Percentiles rank a stretch among this genome's conserved stretches.
These are phyloP conservation scores for Jackrogersella minutella DNA, from an alignment of 495 filamentous ascomycete genomes.

Conservation along the genomic window DNA sequence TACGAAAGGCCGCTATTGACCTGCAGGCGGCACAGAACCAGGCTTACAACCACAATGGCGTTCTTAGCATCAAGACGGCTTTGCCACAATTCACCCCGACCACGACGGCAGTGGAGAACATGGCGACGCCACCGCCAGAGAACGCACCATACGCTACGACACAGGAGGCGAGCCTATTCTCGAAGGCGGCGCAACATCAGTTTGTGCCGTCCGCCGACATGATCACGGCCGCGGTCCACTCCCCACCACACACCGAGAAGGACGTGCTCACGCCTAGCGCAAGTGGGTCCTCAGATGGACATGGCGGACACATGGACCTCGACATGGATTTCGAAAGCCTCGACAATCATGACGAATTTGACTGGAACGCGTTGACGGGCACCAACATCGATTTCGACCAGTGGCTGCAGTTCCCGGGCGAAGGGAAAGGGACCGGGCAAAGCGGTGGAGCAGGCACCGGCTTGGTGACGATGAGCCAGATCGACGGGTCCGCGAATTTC, in stretches of 20 bases:
- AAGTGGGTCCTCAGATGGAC: constrained; percentile 40
- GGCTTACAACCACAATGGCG: constrained; percentile 12
- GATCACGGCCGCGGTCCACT: constrained; percentile 33
- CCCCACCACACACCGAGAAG: constrained; percentile 46
- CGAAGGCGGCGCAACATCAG: constrained; percentile 22
- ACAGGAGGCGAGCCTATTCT: constrained; percentile 39
- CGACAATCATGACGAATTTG: constrained; percentile 45
- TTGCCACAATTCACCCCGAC: constrained; percentile 33
- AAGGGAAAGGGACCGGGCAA: constrained; percentile 37
- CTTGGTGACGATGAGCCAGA: constrained; percentile 34
- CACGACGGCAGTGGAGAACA: constrained; percentile 30
- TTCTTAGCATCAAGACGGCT: constrained; percentile 37
- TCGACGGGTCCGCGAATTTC: constrained; percentile 35
- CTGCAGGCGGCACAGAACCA: constrained; percentile 35
- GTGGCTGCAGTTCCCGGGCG: constrained; percentile 54
- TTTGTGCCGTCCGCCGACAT: constrained; percentile 27
- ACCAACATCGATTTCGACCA: constrained; percentile 55
- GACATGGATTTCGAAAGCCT: constrained; percentile 41
- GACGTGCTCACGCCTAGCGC: constrained; percentile 47
- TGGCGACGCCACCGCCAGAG: constrained; percentile 55
- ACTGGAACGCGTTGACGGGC: constrained; percentile 49
- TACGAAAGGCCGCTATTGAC: constrained; percentile 78
- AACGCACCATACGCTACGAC: constrained; percentile 46
- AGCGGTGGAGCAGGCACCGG: constrained; percentile 10
- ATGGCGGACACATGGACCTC: constrained; percentile 27